A percentile compares a stretch with the other conserved stretches of the same genome.
phyloP scores from a whole-genome alignment of 352 stramenopile species.

The Vaucheria bursata region DNA sequence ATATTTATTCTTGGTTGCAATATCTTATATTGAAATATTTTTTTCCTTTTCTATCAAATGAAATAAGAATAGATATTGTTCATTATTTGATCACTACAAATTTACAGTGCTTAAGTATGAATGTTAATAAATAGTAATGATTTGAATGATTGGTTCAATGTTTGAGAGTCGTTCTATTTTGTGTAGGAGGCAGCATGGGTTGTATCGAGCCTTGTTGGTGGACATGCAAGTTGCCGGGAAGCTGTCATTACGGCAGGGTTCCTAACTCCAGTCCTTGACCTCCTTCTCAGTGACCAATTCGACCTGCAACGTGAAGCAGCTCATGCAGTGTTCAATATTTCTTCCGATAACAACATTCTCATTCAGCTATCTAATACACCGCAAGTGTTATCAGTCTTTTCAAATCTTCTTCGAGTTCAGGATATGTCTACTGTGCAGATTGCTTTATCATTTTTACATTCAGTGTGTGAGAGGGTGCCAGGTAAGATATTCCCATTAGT shows the following conservation, averaged over 20 bases:
- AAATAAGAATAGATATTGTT: too few relatives aligned
- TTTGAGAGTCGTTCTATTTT: too few relatives aligned
- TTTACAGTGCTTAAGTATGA: too few relatives aligned
- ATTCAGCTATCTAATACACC: slow-evolving; percentile 1
- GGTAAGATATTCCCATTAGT: too few relatives aligned
- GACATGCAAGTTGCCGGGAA: slow-evolving; percentile 12
- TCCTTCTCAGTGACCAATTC: slow-evolving; percentile 24
- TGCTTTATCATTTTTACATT: slow-evolving; percentile 29
- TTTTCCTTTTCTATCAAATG: too few relatives aligned
- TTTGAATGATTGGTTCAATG: too few relatives aligned
- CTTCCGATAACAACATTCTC: background rate
- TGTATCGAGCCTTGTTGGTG: slow-evolving; percentile 30
- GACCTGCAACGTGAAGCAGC: slow-evolving; percentile 35
- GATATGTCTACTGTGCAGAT: background rate
- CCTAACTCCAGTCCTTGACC: slow-evolving; percentile 8
- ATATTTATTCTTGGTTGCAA: too few relatives aligned
- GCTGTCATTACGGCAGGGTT: slow-evolving; percentile 13
- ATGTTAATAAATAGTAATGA: too few relatives aligned
- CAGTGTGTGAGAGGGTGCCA: slow-evolving; percentile 34
- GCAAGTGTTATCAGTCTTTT: slow-evolving; percentile 18
- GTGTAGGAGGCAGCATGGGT: slow-evolving; percentile 39
- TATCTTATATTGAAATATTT: too few relatives aligned
- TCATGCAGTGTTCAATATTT: slow-evolving; percentile 34
- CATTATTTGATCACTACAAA: too few relatives aligned
- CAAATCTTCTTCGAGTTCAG: slow-evolving; percentile 15